phyloP scores from a whole-genome alignment of 129 eudicot genomes.

The Saussurea involucrata region DNA sequence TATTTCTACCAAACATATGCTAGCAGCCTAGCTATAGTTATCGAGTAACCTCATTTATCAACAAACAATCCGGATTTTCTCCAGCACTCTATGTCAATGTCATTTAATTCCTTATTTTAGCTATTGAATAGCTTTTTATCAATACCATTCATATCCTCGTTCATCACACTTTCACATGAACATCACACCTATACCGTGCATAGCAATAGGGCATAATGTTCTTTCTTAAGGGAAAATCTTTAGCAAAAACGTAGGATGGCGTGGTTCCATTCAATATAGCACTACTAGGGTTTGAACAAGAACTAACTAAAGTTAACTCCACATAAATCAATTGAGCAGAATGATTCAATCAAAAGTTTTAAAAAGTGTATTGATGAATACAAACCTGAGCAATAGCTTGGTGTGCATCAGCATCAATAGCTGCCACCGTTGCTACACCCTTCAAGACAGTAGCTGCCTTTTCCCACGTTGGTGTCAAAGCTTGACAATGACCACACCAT shows the following conservation, averaged over 20 bases:
- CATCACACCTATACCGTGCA: background rate
- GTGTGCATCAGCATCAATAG: constrained; percentile 95
- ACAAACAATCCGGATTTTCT: background rate
- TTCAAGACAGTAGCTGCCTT: constrained; percentile 80
- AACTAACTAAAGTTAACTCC: constrained; percentile 1
- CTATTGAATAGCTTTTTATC: background rate
- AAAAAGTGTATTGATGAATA: background rate
- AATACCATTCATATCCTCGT: background rate
- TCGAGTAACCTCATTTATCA: background rate
- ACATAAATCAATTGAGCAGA: background rate
- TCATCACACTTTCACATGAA: background rate
- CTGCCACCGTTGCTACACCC: constrained; percentile 98
- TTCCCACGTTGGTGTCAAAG: constrained; percentile 90
- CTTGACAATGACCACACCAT: constrained; percentile 96
- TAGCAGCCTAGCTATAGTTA: background rate
- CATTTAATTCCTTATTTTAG: background rate
- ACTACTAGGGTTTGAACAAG: background rate
- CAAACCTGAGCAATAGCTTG: constrained; percentile 85
- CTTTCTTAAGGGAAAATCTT: background rate
- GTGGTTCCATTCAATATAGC: background rate
- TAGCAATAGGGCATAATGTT: background rate
- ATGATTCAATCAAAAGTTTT: background rate
- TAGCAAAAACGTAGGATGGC: background rate
- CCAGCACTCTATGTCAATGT: background rate
- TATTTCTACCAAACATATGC: constrained; percentile 6